A percentile compares a stretch with the other conserved stretches of the same genome.
These are phyloP conservation scores for Pseudopyrenochaeta lycopersici DNA, from an alignment of 2,329 filamentous ascomycete species.

Conservation along the genomic window DNA sequence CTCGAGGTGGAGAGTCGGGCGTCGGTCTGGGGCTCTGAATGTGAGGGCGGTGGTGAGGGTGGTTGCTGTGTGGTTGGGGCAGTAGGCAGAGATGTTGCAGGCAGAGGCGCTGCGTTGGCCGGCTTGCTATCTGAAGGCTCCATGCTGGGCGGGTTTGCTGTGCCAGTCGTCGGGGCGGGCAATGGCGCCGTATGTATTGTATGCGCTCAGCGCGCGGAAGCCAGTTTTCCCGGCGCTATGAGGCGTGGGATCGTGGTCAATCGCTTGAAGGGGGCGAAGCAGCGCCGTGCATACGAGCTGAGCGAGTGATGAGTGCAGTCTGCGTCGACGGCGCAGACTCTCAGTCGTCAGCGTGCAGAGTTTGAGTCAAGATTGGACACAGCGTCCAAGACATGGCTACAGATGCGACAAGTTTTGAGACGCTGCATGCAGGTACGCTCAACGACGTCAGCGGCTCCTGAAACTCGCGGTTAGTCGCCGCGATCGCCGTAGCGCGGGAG, in stretches of 20 bases:
- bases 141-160: slow-evolving; percentile 18
- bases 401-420: slow-evolving; percentile 18
- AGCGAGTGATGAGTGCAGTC: slow-evolving; percentile 2
- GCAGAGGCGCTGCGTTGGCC: slow-evolving; percentile 12
- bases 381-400: slow-evolving; percentile 16
- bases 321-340: not conserved
- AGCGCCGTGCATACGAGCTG: slow-evolving; percentile 16
- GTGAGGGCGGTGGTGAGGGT: slow-evolving; percentile 38
- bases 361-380: slow-evolving; percentile 2
- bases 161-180: slow-evolving; percentile 1
- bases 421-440: slow-evolving; percentile 23
- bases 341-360: slow-evolving; percentile 2
- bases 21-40: slow-evolving; percentile 21
- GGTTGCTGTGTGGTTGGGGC: slow-evolving; percentile 23
- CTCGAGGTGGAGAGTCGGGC: slow-evolving; percentile 26
- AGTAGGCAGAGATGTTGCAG: slow-evolving; percentile 14
- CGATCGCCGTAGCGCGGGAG: slow-evolving; percentile 3
- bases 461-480: slow-evolving; percentile 20
- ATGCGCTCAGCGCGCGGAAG: slow-evolving; percentile 25
- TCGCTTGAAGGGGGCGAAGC: slow-evolving; percentile 18
- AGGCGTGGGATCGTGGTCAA: slow-evolving; percentile 16
- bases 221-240: slow-evolving; percentile 28
- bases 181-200: not conserved
- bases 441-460: slow-evolving; percentile 38
- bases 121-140: slow-evolving; percentile 24